phyloP scores from a whole-genome alignment of 2,329 filamentous ascomycete species.

The Cladosporium sp. region DNA sequence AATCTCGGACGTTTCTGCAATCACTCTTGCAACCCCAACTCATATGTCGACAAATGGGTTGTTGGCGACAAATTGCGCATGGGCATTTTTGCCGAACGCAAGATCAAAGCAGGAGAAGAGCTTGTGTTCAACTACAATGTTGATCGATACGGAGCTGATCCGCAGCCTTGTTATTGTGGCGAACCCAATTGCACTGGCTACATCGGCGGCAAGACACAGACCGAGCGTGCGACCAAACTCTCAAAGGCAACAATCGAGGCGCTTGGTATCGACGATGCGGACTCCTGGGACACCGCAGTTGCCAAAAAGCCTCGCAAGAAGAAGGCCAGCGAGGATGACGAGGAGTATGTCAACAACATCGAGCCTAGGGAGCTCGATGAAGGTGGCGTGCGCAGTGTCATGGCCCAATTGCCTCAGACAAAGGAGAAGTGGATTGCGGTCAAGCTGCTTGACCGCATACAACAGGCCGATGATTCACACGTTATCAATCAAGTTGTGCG shows the following conservation, averaged over 20 bases:
- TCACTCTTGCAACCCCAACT: slow-evolving; percentile 98
- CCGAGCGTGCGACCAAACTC: slow-evolving; percentile 89
- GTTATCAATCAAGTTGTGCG: slow-evolving; percentile 86
- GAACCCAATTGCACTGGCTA: slow-evolving; percentile 94
- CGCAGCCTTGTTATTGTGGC: slow-evolving; percentile 94
- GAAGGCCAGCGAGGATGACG: slow-evolving; percentile 86
- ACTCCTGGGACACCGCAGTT: slow-evolving; percentile 87
- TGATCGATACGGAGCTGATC: slow-evolving; percentile 93
- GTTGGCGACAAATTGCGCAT: slow-evolving; percentile 96
- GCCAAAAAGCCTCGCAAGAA: slow-evolving; percentile 91
- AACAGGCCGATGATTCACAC: slow-evolving; percentile 80
- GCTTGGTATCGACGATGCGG: slow-evolving; percentile 87
- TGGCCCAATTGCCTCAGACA: slow-evolving; percentile 95
- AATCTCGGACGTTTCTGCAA: slow-evolving; percentile 98
- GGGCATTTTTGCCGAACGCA: slow-evolving; percentile 92
- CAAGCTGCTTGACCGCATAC: slow-evolving; percentile 86
- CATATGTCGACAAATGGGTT: slow-evolving; percentile 99
- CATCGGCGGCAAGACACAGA: slow-evolving; percentile 97
- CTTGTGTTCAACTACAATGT: slow-evolving; percentile 99
- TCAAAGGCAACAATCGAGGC: slow-evolving; percentile 89
- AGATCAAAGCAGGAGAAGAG: slow-evolving; percentile 85
- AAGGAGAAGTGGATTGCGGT: slow-evolving; percentile 99
- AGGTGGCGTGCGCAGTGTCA: slow-evolving; percentile 85
- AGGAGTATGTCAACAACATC: slow-evolving; percentile 91
- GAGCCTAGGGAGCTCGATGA: slow-evolving; percentile 78